phyloP scores from a whole-genome alignment of 2,329 filamentous ascomycete species.

The Alternaria solani region DNA sequence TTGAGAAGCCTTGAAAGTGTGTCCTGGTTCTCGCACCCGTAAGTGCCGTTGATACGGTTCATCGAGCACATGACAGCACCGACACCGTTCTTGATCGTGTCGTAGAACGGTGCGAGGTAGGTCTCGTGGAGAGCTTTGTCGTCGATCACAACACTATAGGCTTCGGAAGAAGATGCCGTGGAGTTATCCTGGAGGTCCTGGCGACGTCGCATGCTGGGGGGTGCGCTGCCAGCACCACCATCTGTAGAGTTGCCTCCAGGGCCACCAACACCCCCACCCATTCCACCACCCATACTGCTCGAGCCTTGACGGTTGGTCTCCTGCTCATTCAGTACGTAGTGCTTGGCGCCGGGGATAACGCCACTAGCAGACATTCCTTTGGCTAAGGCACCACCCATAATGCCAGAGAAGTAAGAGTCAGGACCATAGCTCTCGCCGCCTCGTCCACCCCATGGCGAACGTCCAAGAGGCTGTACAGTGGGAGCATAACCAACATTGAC shows the following conservation, averaged over 20 bases:
- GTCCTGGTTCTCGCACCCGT: slow-evolving; percentile 40
- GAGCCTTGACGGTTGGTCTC: slow-evolving; percentile 5
- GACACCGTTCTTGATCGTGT: slow-evolving; percentile 64
- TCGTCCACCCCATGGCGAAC: slow-evolving; percentile 11
- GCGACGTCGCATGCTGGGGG: background rate
- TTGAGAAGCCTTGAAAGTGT: slow-evolving; percentile 59
- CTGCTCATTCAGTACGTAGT: slow-evolving; percentile 13
- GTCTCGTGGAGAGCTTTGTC: slow-evolving; percentile 70
- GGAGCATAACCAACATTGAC: slow-evolving; percentile 35
- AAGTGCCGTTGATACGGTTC: slow-evolving; percentile 36
- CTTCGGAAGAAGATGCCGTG: background rate
- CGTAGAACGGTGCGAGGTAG: slow-evolving; percentile 70
- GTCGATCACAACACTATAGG: slow-evolving; percentile 60
- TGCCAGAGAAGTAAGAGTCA: slow-evolving; percentile 30
- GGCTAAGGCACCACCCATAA: slow-evolving; percentile 14
- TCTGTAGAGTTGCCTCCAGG: background rate
- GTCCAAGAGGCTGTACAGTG: slow-evolving; percentile 35
- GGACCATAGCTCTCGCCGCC: slow-evolving; percentile 31
- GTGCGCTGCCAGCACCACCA: background rate
- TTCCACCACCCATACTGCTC: background rate
- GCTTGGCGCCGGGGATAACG: slow-evolving; percentile 62
- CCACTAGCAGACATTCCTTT: slow-evolving; percentile 20
- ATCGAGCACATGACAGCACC: slow-evolving; percentile 66
- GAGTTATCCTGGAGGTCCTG: background rate
- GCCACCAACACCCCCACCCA: background rate